phyloP scores from a whole-genome alignment of 2,329 filamentous ascomycete species.

The Fusarium gaditjirri region DNA sequence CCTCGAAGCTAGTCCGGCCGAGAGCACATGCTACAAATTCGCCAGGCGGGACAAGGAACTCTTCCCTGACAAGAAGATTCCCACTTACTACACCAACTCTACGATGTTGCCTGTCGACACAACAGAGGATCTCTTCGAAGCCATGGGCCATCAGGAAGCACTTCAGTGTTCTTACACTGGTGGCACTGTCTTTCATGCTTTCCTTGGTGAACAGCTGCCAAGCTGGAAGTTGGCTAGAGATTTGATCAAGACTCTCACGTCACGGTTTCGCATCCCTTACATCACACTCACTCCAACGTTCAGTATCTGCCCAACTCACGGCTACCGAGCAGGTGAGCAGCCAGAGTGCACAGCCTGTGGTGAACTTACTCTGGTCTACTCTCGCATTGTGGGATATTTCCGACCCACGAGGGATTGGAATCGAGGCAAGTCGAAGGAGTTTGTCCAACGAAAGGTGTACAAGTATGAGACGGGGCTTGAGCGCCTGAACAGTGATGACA shows the following conservation, averaged over 20 bases:
- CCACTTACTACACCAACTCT: constrained; percentile 39
- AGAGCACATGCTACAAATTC: constrained; percentile 43
- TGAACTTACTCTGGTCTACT: constrained; percentile 31
- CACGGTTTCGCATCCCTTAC: constrained; percentile 37
- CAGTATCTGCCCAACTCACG: constrained; percentile 38
- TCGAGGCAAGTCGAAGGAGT: constrained; percentile 37
- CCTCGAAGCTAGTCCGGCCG: constrained; percentile 37
- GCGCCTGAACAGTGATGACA: fast-evolving
- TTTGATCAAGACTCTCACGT: constrained; percentile 33
- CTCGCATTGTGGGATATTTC: constrained; percentile 39
- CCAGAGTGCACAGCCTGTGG: constrained; percentile 23
- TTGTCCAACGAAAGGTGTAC: constrained; percentile 30
- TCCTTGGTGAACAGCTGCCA: constrained; percentile 34
- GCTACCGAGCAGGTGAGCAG: constrained; percentile 33
- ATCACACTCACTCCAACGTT: constrained; percentile 40
- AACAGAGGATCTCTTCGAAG: constrained; percentile 40
- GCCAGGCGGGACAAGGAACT: constrained; percentile 33
- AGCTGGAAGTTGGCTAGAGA: constrained; percentile 36
- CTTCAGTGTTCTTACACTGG: constrained; percentile 41
- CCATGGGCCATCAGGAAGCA: constrained; percentile 29
- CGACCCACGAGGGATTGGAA: constrained; percentile 40
- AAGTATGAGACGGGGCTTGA: constrained; percentile 7
- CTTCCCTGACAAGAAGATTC: constrained; percentile 17
- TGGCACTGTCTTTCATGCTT: constrained; percentile 40
- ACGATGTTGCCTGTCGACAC: constrained; percentile 40